Percentiles rank a stretch among this genome's conserved stretches.
These are phyloP conservation scores for Euphorbia lathyris DNA, from an alignment of 345 rosid species.

Conservation along the genomic window DNA sequence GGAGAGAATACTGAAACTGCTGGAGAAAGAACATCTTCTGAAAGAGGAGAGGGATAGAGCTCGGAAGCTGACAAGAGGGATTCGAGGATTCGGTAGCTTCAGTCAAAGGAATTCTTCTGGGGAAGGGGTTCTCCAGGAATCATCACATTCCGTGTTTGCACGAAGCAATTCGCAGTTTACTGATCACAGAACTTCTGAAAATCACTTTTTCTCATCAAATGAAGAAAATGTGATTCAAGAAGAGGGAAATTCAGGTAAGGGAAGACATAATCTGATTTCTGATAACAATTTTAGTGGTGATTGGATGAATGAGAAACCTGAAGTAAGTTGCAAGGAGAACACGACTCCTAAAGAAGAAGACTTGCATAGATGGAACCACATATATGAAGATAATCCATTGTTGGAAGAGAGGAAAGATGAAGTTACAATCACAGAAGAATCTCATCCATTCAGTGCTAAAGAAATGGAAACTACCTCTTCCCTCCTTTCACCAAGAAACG, in stretches of 20 bases:
- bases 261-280: conserved; percentile 5
- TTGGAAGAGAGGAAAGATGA: conserved; percentile 29
- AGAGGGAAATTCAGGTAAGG: conserved; percentile 7
- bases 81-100: conserved; percentile 87
- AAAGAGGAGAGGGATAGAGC: conserved; percentile 77
- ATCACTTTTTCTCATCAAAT: conserved; percentile 18
- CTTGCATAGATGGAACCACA: conserved; percentile 26
- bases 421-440: conserved; percentile 22
- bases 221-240: conserved; percentile 14
- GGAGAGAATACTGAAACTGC: conserved; percentile 58
- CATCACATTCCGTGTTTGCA: conserved; percentile 29
- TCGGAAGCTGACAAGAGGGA: conserved; percentile 74
- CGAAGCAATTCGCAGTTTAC: conserved; percentile 54
- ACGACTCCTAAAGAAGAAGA: conserved; percentile 36
- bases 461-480: conserved; percentile 34
- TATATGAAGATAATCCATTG: conserved; percentile 39
- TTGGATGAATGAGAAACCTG: conserved; percentile 19
- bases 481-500: conserved; percentile 35
- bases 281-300: conserved; percentile 6
- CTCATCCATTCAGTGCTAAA: conserved; percentile 43
- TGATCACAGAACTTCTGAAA: conserved; percentile 35
- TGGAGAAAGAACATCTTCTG: conserved; percentile 58
- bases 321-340: conserved; percentile 38
- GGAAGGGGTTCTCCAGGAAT: conserved; percentile 37
- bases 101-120: conserved; percentile 37